A percentile compares a stretch with the other conserved stretches of the same genome.
phyloP scores from a whole-genome alignment of 2,329 filamentous ascomycete genomes.

The Polychaeton citri region DNA sequence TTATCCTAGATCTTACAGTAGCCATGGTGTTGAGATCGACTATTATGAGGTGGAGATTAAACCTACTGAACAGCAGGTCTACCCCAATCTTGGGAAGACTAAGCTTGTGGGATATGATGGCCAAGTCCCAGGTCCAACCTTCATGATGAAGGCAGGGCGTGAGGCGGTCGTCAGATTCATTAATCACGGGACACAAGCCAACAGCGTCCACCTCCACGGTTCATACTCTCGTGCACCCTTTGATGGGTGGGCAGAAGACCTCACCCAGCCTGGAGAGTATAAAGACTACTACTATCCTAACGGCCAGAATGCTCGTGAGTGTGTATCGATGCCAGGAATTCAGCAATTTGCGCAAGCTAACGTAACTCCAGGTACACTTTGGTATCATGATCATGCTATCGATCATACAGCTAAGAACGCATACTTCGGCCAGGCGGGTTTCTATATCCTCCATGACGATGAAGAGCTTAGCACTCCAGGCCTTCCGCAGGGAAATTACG shows the following conservation, averaged over 20 bases:
- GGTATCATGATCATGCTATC: conserved; percentile 26
- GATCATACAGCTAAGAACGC: conserved; percentile 36
- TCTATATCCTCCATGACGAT: conserved; percentile 37
- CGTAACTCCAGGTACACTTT: too few relatives aligned
- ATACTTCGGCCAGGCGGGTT: conserved; percentile 40
- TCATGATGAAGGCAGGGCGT: conserved; percentile 32
- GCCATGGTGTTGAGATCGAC: conserved; percentile 17
- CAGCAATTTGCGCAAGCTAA: too few relatives aligned
- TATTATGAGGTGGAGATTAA: conserved; percentile 31
- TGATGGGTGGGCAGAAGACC: conserved; percentile 39
- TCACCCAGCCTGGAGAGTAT: conserved; percentile 34
- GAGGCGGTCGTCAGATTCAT: conserved; percentile 40
- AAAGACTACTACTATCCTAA: conserved; percentile 50
- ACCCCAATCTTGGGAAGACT: conserved; percentile 23
- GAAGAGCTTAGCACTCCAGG: conserved; percentile 29
- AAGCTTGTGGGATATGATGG: conserved; percentile 38
- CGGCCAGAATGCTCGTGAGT: conserved; percentile 29
- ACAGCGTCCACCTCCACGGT: conserved; percentile 40
- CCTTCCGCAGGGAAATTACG: conserved; percentile 36
- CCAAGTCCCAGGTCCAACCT: conserved; percentile 38
- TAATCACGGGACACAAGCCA: conserved; percentile 32
- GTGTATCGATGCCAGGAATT: too few relatives aligned
- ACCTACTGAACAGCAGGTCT: conserved; percentile 24
- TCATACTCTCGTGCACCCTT: conserved; percentile 20
- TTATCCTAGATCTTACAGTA: not conserved